Conservation (phyloP, 2,329 filamentous ascomycete genomes). For the Nectriaceae sp. region DNA sequence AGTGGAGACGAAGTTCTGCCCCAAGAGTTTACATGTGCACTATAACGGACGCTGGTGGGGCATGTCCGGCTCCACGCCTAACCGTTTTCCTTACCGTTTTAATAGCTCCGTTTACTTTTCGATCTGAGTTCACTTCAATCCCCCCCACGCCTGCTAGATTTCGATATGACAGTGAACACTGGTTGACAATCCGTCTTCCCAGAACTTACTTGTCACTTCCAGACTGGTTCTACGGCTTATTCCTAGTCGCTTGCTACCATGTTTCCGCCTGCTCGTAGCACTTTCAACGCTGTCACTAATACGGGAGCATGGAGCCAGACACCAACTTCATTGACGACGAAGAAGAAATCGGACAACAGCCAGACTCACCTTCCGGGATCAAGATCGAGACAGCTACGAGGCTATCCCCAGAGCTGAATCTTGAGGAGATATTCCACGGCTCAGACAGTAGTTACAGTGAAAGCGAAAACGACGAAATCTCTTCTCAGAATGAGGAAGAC, state of each 20-base stretch:
- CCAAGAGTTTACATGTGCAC: too few relatives aligned
- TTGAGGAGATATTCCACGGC: slow-evolving; percentile 6
- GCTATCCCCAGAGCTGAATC: slow-evolving; percentile 2
- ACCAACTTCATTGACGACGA: slow-evolving; percentile 18
- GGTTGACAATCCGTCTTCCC: too few relatives aligned
- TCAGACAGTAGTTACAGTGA: slow-evolving; percentile 16
- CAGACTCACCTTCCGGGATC: slow-evolving; percentile 12
- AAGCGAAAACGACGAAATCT: slow-evolving; percentile 14
- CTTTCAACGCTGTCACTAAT: slow-evolving; percentile 20
- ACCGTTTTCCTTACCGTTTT: too few relatives aligned
- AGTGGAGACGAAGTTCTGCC: too few relatives aligned
- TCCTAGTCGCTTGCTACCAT: slow-evolving; percentile 26
- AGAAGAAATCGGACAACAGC: slow-evolving; percentile 11
- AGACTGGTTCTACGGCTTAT: background rate
- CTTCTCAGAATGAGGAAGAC: slow-evolving; percentile 1
- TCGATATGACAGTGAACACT: too few relatives aligned
- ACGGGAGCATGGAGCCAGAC: slow-evolving; percentile 34
- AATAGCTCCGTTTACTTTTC: too few relatives aligned
- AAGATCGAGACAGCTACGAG: slow-evolving; percentile 5
- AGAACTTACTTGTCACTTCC: too few relatives aligned
- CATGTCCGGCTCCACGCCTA: too few relatives aligned
- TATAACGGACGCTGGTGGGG: too few relatives aligned
- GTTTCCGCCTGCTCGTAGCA: slow-evolving; percentile 24
- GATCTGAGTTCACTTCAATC: too few relatives aligned
- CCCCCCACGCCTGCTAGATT: too few relatives aligned